Evolutionary conservation across 768 basidiomycete species (phyloP).

Genomic region (Leucocoprinus sp.): DNA sequence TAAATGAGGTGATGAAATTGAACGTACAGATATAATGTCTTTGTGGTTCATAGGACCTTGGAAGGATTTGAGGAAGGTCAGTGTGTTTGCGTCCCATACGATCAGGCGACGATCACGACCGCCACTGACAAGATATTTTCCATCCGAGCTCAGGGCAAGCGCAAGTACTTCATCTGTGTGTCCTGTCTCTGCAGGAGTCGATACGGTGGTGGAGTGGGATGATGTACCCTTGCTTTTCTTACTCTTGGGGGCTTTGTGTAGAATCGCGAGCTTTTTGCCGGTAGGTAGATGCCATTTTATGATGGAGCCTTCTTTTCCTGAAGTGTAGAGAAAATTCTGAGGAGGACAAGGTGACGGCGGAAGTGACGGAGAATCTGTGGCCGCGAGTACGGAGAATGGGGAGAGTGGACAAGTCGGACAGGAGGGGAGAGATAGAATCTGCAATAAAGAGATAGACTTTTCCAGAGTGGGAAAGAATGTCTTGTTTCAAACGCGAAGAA

Average conservation of each 20-base stretch:
- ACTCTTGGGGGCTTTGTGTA: constrained; percentile 45
- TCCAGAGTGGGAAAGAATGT: constrained; percentile 85
- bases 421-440: constrained; percentile 43
- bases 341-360: constrained; percentile 69
- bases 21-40: constrained; percentile 29
- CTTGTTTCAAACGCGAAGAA: constrained; percentile 82
- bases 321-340: constrained; percentile 72
- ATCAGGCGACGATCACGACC: constrained; percentile 78
- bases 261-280: constrained; percentile 49
- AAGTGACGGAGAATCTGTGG: constrained; percentile 76
- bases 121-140: constrained; percentile 76
- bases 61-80: constrained; percentile 55
- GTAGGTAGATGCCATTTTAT: constrained; percentile 73
- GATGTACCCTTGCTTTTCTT: constrained; percentile 37
- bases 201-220: no score
- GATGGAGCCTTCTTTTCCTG: constrained; percentile 88
- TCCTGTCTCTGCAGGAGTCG: constrained; percentile 40
- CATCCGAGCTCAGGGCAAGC: constrained; percentile 80
- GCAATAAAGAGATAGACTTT: constrained; percentile 80
- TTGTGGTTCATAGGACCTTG: constrained; percentile 68
- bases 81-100: constrained; percentile 65
- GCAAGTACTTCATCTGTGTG: constrained; percentile 84
- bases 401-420: constrained; percentile 36
- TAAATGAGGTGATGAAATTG: constrained; percentile 2
- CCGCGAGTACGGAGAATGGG: constrained; percentile 57